Base-by-base conservation (phyloP, 2,329 filamentous ascomycete genomes). In the Ophiostoma montium region DNA sequence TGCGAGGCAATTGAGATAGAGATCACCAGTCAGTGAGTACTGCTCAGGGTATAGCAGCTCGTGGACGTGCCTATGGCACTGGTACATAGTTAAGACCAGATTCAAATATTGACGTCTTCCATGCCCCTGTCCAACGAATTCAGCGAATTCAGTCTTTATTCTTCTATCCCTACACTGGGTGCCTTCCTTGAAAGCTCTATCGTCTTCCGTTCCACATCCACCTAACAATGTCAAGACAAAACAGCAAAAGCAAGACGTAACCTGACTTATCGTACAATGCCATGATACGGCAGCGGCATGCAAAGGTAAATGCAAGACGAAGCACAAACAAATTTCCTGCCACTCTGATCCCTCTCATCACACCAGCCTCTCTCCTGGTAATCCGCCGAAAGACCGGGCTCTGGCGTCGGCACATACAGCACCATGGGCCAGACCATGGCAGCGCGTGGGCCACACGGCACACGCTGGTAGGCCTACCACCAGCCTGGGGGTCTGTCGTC, bases 391-490 rank as follows among this genome's bases (percentile, higher is more conserved):
- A 13, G 12, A 19, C 19, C 18, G 10, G 23, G 13, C 5, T n/a
- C 27, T 21, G 19, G 23, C 38, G 21, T 21, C 21, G 21, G 19
- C 13, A 41, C 13, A 27, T 41, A 41, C n/a, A 27, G 12, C 38
- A 41, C 8, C 23, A 27, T 5, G 16, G 39, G 23, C 39, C 39
- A 42, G 9, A n/a, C 39, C 23, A 23, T 23, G 39, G 7, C 15
- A 31, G 21, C 39, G 23, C 18, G 36, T 19, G 18, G 23, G 36
- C 5, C 36, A 30, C 30, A 42, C 9, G 21, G 10, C 30, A 12
- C 13, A 11, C 30, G 42, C 42, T 44, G 42, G 42, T 44, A n/a
- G n/a, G 30, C 42, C 42, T 44, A 44, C 42, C 30, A 33, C 42
- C 42, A 33, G 15, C 39, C 15, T 30, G 21, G 15, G 11, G 39